These are phyloP conservation scores for Fusarium sp. DNA, from an alignment of 2,329 filamentous ascomycete genomes.

Conservation along the genomic window DNA sequence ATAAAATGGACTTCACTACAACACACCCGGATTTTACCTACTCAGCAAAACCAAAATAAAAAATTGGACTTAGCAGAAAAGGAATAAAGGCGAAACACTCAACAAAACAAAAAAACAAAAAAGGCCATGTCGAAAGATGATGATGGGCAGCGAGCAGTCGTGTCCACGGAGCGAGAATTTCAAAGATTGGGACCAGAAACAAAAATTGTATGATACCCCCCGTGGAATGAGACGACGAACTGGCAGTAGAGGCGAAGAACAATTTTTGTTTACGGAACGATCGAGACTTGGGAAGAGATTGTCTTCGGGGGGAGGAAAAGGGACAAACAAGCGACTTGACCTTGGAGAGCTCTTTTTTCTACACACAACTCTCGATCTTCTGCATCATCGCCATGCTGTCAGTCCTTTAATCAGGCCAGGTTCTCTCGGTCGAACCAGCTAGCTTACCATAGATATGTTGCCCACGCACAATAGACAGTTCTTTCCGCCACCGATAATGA, in stretches of 20 bases:
- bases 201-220: conserved; percentile 39
- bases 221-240: conserved; percentile 34
- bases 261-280: conserved; percentile 12
- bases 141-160: conserved; percentile 38
- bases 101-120: conserved; percentile 6
- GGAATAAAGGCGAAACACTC: conserved; percentile 15
- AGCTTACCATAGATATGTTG: conserved; percentile 49
- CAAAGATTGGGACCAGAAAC: conserved; percentile 29
- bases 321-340: conserved; percentile 14
- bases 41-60: conserved; percentile 23
- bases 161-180: conserved; percentile 33
- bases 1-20: conserved; percentile 22
- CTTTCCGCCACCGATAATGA: conserved; percentile 41
- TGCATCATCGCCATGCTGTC: conserved; percentile 32
- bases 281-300: not conserved
- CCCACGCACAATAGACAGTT: conserved; percentile 51
- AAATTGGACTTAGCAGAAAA: conserved; percentile 15
- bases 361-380: conserved; percentile 15
- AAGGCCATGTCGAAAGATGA: conserved; percentile 29
- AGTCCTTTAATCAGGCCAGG: conserved; percentile 35
- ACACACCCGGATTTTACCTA: conserved; percentile 8
- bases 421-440: conserved; percentile 40
- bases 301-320: not conserved
- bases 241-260: conserved; percentile 27
- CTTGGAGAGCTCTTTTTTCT: conserved; percentile 14